Percentiles rank a stretch among this genome's conserved stretches.
Conservation (phyloP, 257 asterid species). For the Ehretia macrophylla region DNA sequence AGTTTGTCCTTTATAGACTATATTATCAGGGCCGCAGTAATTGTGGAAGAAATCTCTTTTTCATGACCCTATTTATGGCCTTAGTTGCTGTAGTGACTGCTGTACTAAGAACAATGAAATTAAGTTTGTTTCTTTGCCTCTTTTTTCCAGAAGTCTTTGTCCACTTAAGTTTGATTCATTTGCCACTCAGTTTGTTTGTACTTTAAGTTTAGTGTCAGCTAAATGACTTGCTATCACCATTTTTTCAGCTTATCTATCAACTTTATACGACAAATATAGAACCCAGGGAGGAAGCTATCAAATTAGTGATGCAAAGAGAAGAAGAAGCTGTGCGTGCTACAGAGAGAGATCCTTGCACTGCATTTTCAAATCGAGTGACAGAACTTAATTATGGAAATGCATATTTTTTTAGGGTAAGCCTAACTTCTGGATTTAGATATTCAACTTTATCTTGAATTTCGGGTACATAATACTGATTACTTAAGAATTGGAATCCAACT, state of each 20-base stretch:
- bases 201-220: conserved; percentile 10
- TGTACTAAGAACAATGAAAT: no score
- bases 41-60: no score
- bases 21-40: no score
- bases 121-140: no score
- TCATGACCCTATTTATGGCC: no score
- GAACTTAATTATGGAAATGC: conserved; percentile 95
- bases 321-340: conserved; percentile 96
- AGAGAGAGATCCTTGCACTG: conserved; percentile 92
- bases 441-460: conserved; percentile 6
- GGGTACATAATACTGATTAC: conserved; percentile 5
- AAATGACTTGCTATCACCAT: conserved; percentile 14
- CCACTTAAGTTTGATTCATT: background rate
- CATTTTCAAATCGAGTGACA: conserved; percentile 80
- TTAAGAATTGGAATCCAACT: background rate
- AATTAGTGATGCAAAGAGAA: conserved; percentile 95
- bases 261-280: conserved; percentile 69
- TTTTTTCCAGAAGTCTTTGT: no score
- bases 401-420: conserved; percentile 77
- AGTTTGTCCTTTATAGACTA: no score
- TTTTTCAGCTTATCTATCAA: conserved; percentile 81
- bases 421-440: conserved; percentile 14
- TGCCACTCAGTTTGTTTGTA: background rate
- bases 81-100: no score
- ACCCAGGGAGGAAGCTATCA: conserved; percentile 86